Base-by-base conservation (phyloP, 352 stramenopile genomes). In the Elongisporangium senticosum region DNA sequence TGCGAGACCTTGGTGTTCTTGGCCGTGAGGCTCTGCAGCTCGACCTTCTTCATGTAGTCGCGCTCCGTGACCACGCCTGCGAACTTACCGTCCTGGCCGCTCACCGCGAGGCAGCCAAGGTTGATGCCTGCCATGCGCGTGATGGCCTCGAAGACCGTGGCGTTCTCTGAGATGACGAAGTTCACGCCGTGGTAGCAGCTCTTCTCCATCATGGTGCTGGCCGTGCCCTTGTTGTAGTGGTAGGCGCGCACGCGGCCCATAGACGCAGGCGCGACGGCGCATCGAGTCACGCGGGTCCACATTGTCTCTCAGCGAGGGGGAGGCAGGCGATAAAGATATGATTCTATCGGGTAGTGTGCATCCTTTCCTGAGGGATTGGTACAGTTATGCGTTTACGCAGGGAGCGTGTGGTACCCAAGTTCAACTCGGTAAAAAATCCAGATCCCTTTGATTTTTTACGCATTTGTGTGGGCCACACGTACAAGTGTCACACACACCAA, bases 11-110 rank as follows among this genome's bases (percentile, higher is more conserved):
- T 74, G 13, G 89, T 97, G 22, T 73, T 72, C 56, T 93, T 90
- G 48, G 82, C 86, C 14, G 86, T 96, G 55, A 95, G 86, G 8
- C 83, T 89, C 55, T 98, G 87, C 47, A 98, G 75, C 63, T 97
- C 95, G 52, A 98, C 91, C 64, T 98, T 98, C 66, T 89, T 92
- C 51, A 98, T 81, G 75, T 98, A 98, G 68, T 98, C 95, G 61
- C 95, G 88, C 79, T 98, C 95, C 51, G 80, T 96, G 33, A 98
- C 75, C 20, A 98, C 75, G 43, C 91, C 91, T 3, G 88, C 86
- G 56, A 98, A 95, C 69, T 96, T 95, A 56, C 87, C 90, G 52
- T 87, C 72, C 8, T 74, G 74, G 65, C 96, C 86, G 49, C 86
- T 95, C 40, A 96, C 93, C 0, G 96, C 94, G 20, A 98, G 75